Conservation (phyloP, 2,329 filamentous ascomycete genomes). For the Xylaria sp. region DNA sequence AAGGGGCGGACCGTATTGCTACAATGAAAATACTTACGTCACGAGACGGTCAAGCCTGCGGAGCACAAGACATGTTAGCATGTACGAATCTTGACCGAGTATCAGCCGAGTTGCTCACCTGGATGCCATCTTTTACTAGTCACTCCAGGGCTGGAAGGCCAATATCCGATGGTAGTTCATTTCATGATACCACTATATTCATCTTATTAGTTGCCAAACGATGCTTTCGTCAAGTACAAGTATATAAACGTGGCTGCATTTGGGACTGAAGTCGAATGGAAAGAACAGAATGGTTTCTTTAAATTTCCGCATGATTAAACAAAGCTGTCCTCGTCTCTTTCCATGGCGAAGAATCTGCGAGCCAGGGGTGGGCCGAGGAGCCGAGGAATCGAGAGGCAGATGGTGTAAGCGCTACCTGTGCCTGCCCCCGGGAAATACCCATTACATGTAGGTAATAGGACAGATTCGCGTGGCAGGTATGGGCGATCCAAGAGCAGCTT, state of each 20-base stretch:
- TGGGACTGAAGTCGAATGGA: neutral
- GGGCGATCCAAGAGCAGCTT: neutral
- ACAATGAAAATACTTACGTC: conserved; percentile 71
- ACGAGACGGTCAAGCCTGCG: conserved; percentile 83
- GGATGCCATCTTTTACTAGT: conserved; percentile 65
- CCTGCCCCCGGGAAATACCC: neutral
- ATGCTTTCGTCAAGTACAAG: neutral
- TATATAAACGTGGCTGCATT: conserved; percentile 1
- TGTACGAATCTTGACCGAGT: conserved; percentile 15
- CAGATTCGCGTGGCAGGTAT: neutral
- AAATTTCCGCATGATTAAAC: neutral
- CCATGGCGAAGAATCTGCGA: neutral
- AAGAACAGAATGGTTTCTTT: neutral
- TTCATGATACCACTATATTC: conserved; percentile 44
- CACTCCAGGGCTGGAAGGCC: conserved; percentile 47
- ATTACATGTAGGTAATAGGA: conserved; percentile 16
- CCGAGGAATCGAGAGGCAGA: neutral
- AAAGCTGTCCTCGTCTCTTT: neutral
- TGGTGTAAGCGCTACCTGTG: neutral
- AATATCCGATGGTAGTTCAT: conserved; percentile 43
- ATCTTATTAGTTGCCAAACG: conserved; percentile 6
- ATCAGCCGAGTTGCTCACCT: conserved; percentile 55
- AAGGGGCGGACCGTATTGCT: neutral
- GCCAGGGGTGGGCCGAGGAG: neutral
- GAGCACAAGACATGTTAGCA: conserved; percentile 50